A percentile compares a stretch with the other conserved stretches of the same genome.
These are phyloP conservation scores for Capniomyces stellatus DNA, from an alignment of 371 early-diverging fungal species.

Conservation along the genomic window DNA sequence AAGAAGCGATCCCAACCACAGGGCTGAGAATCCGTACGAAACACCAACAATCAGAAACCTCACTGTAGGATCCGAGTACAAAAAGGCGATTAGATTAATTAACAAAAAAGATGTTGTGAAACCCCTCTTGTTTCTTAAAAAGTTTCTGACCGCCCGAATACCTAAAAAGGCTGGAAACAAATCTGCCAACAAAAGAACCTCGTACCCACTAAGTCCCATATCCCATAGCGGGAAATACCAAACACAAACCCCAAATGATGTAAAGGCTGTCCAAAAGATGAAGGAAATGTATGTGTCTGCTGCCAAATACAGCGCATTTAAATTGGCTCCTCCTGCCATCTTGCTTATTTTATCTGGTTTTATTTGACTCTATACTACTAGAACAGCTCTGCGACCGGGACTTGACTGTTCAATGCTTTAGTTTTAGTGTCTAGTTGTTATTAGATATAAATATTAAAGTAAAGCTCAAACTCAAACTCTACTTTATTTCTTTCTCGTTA, in stretches of 20 bases:
- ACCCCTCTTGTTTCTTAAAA: conserved; percentile 30
- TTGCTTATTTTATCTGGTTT: no score
- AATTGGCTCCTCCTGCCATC: no score
- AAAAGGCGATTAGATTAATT: conserved; percentile 40
- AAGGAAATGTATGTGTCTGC: conserved; percentile 32
- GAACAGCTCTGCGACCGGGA: no score
- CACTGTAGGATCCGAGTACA: conserved; percentile 31
- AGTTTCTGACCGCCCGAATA: conserved; percentile 34
- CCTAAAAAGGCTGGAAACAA: conserved; percentile 39
- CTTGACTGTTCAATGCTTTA: no score
- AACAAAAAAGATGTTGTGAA: conserved; percentile 17
- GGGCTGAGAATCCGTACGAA: conserved; percentile 34
- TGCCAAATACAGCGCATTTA: conserved; percentile 15
- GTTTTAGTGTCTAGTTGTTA: no score
- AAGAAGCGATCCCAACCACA: conserved; percentile 39
- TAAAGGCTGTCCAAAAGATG: conserved; percentile 62
- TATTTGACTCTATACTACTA: no score
- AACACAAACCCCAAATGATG: conserved; percentile 46
- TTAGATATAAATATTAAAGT: no score
- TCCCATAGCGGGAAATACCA: conserved; percentile 78
- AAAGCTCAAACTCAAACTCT: no score
- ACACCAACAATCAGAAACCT: conserved; percentile 40
- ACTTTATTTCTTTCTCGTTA: no score
- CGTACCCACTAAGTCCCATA: conserved; percentile 70
- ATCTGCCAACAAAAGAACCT: conserved; percentile 47